phyloP scores from a whole-genome alignment of 257 asterid genomes.

The Misopates orontium region DNA sequence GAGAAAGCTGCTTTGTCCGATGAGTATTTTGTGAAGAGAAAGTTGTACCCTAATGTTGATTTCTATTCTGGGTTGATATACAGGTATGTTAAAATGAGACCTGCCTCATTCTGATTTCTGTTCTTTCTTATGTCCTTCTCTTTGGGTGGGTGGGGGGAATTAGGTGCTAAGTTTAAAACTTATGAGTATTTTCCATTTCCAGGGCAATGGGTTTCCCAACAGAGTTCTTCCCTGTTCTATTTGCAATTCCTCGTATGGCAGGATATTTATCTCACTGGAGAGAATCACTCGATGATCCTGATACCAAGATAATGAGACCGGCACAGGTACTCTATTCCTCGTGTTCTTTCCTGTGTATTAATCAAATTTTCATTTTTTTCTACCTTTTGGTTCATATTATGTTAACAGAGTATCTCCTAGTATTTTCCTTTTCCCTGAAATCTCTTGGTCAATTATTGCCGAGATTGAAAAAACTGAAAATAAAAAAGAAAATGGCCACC shows the following conservation, averaged over 20 bases:
- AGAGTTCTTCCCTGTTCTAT: conserved; percentile 91
- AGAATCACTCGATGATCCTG: conserved; percentile 94
- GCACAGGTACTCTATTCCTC: conserved; percentile 61
- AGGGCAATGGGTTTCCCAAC: conserved; percentile 99
- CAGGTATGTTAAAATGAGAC: conserved; percentile 43
- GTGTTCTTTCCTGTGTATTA: background rate
- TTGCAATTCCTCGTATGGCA: conserved; percentile 98
- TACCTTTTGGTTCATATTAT: background rate
- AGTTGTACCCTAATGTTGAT: conserved; percentile 95
- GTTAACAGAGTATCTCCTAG: background rate
- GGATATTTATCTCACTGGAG: conserved; percentile 98
- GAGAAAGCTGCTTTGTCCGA: conserved; percentile 97
- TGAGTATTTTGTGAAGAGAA: conserved; percentile 92
- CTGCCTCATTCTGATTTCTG: background rate
- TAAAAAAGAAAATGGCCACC: too few relatives aligned
- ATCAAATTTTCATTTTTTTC: background rate
- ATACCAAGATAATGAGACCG: conserved; percentile 97
- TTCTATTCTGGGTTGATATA: conserved; percentile 96
- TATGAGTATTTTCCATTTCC: conserved; percentile 18
- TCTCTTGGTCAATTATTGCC: background rate
- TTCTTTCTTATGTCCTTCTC: background rate
- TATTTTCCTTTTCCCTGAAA: background rate
- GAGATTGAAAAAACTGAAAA: too few relatives aligned
- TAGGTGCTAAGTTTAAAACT: background rate
- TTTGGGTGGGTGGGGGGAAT: background rate